Evolutionary conservation across 495 filamentous ascomycete species (phyloP).

Genomic region (Podospora australis): DNA sequence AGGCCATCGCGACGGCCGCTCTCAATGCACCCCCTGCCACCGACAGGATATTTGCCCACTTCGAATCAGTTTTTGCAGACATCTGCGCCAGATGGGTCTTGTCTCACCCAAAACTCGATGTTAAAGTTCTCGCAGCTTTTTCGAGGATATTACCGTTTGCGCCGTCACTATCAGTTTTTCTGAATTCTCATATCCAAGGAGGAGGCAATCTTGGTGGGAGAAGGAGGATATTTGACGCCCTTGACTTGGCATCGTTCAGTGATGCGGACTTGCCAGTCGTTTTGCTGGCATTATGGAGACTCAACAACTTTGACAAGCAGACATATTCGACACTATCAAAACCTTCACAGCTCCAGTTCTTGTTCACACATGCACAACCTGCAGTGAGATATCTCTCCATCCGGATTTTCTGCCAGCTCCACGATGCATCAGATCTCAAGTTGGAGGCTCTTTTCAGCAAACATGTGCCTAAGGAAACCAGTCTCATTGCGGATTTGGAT

Average conservation of each 20-base stretch:
- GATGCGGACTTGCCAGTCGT: conserved; percentile 30
- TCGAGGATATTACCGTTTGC: conserved; percentile 73
- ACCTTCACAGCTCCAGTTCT: conserved; percentile 57
- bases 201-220: conserved; percentile 2
- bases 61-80: conserved; percentile 69
- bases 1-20: conserved; percentile 59
- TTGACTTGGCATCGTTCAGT: conserved; percentile 17
- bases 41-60: conserved; percentile 59
- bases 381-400: conserved; percentile 74
- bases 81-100: conserved; percentile 69
- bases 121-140: conserved; percentile 61
- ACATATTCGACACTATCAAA: conserved; percentile 56
- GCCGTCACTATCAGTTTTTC: conserved; percentile 57
- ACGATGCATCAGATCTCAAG: conserved; percentile 73
- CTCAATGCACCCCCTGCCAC: conserved; percentile 60
- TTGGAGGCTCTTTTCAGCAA: conserved; percentile 60
- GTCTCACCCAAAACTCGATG: conserved; percentile 32
- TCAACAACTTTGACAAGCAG: conserved; percentile 65
- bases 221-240: conserved; percentile 4
- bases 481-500: conserved; percentile 67
- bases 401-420: conserved; percentile 67
- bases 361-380: conserved; percentile 48
- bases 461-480: conserved; percentile 52
- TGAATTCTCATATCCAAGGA: conserved; percentile 27
- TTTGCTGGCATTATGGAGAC: conserved; percentile 66